Evolutionary conservation across 2,329 filamentous ascomycete species (phyloP).

Genomic region (Aspergillus sp.): DNA sequence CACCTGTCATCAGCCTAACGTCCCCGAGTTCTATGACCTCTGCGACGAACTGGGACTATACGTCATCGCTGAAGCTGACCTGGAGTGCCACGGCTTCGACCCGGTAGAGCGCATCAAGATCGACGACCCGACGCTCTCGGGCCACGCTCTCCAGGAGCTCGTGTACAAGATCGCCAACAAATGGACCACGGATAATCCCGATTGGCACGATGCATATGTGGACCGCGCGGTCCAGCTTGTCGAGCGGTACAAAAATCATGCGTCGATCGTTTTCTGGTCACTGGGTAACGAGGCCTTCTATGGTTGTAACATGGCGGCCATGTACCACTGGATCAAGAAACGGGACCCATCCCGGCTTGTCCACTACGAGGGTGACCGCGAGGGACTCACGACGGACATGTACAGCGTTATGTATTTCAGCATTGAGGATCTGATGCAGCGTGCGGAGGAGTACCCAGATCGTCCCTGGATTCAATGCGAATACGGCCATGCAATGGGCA

Average conservation of each 20-base stretch:
- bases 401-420: conserved; percentile 67
- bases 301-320: conserved; percentile 65
- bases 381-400: conserved; percentile 63
- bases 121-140: not conserved
- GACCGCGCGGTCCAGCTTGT: conserved; percentile 66
- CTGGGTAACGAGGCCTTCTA: conserved; percentile 74
- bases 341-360: conserved; percentile 60
- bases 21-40: conserved; percentile 8
- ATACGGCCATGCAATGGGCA: conserved; percentile 67
- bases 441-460: conserved; percentile 44
- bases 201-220: conserved; percentile 54
- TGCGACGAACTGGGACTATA: conserved; percentile 11
- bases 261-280: conserved; percentile 71
- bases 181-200: conserved; percentile 11
- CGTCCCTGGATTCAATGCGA: conserved; percentile 46
- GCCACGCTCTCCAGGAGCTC: not conserved
- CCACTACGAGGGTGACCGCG: conserved; percentile 65
- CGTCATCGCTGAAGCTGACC: conserved; percentile 10
- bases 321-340: conserved; percentile 62
- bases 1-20: conserved; percentile 65
- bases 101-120: not conserved
- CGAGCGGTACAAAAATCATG: conserved; percentile 68
- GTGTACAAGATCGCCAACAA: conserved; percentile 6
- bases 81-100: conserved; percentile 12
- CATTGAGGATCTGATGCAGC: conserved; percentile 51